phyloP scores from a whole-genome alignment of 1,284 basidiomycete species.

The Ustilago bromivora region DNA sequence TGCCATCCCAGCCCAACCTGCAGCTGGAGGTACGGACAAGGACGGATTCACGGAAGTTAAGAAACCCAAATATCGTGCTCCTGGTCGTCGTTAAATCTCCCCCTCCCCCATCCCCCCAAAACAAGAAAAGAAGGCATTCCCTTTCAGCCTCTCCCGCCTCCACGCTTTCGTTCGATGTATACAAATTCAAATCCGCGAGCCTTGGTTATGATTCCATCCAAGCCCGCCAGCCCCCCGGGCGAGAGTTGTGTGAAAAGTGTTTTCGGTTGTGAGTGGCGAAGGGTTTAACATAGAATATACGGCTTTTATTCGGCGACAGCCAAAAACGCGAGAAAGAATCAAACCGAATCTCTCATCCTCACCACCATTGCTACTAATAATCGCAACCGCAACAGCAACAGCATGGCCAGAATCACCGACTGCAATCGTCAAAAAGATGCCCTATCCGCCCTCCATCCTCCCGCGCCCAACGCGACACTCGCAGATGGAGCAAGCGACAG shows the following conservation, averaged over 20 bases:
- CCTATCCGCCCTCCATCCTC: constrained; percentile 1
- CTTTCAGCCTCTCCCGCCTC: too few species aligned
- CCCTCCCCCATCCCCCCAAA: not conserved
- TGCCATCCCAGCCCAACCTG: not conserved
- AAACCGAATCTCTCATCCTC: not conserved
- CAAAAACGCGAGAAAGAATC: too few species aligned
- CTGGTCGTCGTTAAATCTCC: constrained; percentile 32
- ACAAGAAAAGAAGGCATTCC: too few species aligned
- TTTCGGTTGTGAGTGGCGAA: too few species aligned
- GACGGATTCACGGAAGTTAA: constrained; percentile 59
- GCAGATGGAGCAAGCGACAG: constrained; percentile 11
- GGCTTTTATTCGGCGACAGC: too few species aligned
- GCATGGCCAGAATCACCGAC: constrained; percentile 31
- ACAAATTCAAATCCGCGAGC: too few species aligned
- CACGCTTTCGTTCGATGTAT: too few species aligned
- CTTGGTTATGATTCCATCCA: too few species aligned
- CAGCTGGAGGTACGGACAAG: constrained; percentile 14
- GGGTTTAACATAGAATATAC: too few species aligned
- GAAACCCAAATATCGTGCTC: constrained; percentile 49
- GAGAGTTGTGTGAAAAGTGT: too few species aligned
- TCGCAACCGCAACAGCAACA: not conserved
- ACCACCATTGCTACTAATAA: too few species aligned
- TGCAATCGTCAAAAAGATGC: not conserved
- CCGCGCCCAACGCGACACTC: not conserved
- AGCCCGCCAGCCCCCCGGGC: too few species aligned